A percentile compares a stretch with the other conserved stretches of the same genome.
Conservation (phyloP, 2,329 filamentous ascomycete species). For the Ophiostoma quercus region DNA sequence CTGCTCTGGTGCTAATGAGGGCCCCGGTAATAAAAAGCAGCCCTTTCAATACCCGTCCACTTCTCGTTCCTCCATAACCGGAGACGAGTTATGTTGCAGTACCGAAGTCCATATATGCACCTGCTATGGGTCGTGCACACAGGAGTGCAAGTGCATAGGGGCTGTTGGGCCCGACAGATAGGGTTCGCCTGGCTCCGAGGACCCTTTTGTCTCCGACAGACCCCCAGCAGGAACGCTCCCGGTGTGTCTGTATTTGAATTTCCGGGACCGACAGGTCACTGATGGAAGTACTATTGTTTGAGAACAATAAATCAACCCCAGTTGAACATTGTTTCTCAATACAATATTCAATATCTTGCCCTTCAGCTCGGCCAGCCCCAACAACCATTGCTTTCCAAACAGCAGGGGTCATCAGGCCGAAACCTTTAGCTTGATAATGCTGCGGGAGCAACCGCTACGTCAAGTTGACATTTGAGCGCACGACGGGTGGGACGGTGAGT, state of each 20-base stretch:
- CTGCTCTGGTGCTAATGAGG: not conserved
- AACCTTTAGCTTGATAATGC: not conserved
- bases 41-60: not conserved
- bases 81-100: not conserved
- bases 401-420: not conserved
- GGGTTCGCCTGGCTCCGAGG: not conserved
- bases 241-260: not conserved
- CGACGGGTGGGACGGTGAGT: not conserved
- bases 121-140: not conserved
- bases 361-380: no score
- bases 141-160: not conserved
- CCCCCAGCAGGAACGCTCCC: not conserved
- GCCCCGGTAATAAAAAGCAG: not conserved
- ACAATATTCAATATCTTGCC: no score
- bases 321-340: no score
- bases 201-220: not conserved
- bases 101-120: not conserved
- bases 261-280: not conserved
- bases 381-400: not conserved
- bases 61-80: not conserved
- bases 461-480: conserved; percentile 7
- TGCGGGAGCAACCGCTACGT: conserved; percentile 16
- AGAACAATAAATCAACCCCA: not conserved
- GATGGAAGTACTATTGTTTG: not conserved
- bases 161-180: not conserved